Evolutionary conservation across 2,329 filamentous ascomycete species (phyloP), one percentile per base, ranked within the genome.

Genomic region (Aspergillus jensenii): DNA sequence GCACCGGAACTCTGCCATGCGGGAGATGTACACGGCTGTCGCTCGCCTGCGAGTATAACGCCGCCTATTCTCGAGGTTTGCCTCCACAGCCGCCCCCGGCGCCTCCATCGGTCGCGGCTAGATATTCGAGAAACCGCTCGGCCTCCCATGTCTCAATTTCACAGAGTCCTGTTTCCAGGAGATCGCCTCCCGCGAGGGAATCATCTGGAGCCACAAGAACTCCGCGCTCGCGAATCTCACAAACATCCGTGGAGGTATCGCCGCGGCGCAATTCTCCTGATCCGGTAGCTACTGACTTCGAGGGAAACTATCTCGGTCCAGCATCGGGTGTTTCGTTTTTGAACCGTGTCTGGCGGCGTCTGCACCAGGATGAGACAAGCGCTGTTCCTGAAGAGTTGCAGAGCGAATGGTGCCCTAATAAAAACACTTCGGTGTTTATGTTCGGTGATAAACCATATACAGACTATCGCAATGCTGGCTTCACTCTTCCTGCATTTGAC

Each of bases 321-420:
- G 80, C 82, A 4, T 78, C 83, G 67, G 67, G 79, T 44, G 68
- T 81, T 65, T 75, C 83, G 64, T 79, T 88, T 75, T 72, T 90
- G 77, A 63, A 89, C 71, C 86, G 88, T 79, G 77, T 88, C 81
- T 78, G 89, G 87, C 71, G 88, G 79, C 74, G 88, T 79, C 55
- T 90, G 66, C 61, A 87, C 79, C 46, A 87, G 80, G 51, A 86
- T 79, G 77, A 76, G 41, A 71, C 62, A 17, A 72, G 70, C 0
- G 67, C 69, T 3, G 67, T 71, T 27, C 70, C 71, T 0, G 65
- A 67, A 53, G 63, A 64, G 15, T 51, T 70, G 39, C 65, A 68
- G 21, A 66, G 69, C 58, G 72, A 74, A 41, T 65, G 65, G 0
- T 68, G 65, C 19, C 55, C 64, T 1, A 74, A 75, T 1, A 74